phyloP scores from a whole-genome alignment of 768 basidiomycete genomes.

The Boletus vinaceobasis region DNA sequence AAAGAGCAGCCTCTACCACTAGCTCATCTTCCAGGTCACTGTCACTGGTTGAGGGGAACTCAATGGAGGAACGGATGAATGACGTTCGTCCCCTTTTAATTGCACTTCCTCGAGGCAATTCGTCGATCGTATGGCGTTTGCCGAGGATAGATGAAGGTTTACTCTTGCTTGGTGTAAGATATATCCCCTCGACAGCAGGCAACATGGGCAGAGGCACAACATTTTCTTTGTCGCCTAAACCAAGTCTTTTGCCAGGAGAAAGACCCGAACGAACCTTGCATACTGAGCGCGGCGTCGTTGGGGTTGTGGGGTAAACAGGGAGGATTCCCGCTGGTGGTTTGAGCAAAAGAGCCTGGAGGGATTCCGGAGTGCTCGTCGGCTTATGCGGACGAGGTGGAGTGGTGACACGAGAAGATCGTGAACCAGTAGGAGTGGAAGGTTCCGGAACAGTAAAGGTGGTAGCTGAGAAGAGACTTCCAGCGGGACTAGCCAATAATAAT shows the following conservation, averaged over 20 bases:
- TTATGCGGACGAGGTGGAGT: slow-evolving; percentile 40
- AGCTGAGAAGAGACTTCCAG: slow-evolving; percentile 4
- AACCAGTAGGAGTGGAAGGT: slow-evolving; percentile 29
- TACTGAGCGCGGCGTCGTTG: slow-evolving; percentile 33
- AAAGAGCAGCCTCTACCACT: slow-evolving; percentile 23
- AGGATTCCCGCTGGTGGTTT: slow-evolving; percentile 25
- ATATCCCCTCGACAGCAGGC: slow-evolving; percentile 47
- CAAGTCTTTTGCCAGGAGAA: slow-evolving; percentile 39
- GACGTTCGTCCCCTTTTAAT: slow-evolving; percentile 27
- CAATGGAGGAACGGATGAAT: slow-evolving; percentile 32
- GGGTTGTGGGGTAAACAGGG: slow-evolving; percentile 25
- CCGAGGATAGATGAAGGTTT: slow-evolving; percentile 31
- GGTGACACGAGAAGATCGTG: slow-evolving; percentile 20
- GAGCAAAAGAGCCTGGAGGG: slow-evolving; percentile 31
- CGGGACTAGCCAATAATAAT: slow-evolving; percentile 1
- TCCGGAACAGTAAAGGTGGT: slow-evolving; percentile 1
- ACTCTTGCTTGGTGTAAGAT: slow-evolving; percentile 30
- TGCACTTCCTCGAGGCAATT: slow-evolving; percentile 28
- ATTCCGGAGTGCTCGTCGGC: slow-evolving; percentile 27
- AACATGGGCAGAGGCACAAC: slow-evolving; percentile 37
- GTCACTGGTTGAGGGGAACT: slow-evolving; percentile 24
- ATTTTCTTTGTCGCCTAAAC: slow-evolving; percentile 59
- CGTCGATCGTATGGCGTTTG: slow-evolving; percentile 44
- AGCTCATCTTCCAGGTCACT: slow-evolving; percentile 32
- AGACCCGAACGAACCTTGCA: slow-evolving; percentile 15